Evolutionary conservation across 2,329 filamentous ascomycete genomes (phyloP), one percentile per base, ranked within the genome.

Genomic region (Fonsecaea nubica): DNA sequence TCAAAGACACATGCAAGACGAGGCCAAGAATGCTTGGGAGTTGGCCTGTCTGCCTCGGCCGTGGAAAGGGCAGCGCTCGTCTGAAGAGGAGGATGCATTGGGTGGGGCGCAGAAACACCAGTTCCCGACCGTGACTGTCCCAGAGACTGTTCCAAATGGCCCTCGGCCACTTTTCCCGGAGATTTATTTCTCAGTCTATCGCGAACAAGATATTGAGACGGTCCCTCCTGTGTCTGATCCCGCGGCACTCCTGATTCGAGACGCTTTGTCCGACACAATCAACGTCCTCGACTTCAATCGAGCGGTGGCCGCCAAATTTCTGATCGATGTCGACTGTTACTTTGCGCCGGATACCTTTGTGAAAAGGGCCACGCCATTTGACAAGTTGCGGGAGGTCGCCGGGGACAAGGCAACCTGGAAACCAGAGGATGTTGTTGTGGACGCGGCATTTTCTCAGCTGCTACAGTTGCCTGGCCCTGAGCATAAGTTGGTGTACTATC

Each of bases 401-500:
- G 89, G 89, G 54, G 81, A 87, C 62, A 85, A 86, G 70, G 87
- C 90, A 13, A 93, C 92, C 0, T 99, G 95, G 94, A 99, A 99
- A 79, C 93, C 95, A 0, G 95, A 99, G 80, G 95, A 99, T 79
- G 91, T 98, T 65, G 92, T 91, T 2, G 92, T 99, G n/a, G 95
- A 99, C 77, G 93, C 94, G 4, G 92, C 98, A 64, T 99, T 99
- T 78, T 96, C 93, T 1, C 94, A 98, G 78, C 84, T 99, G 50
- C 92, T 97, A 76, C 91, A 92, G 77, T 85, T 99, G 42, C 95
- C 95, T 3, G 85, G 84, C 3, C 88, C 95, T 0, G 92, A 97
- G 79, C 93, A 97, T 80, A 97, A 97, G 79, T 84, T 97, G 1
- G 92, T 99, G 9, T 99, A 97, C 80, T 99, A 97, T 78, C 95